Percentiles rank a stretch among this genome's conserved stretches.
phyloP scores from a whole-genome alignment of 495 filamentous ascomycete species.

The Penicillium ucsense region DNA sequence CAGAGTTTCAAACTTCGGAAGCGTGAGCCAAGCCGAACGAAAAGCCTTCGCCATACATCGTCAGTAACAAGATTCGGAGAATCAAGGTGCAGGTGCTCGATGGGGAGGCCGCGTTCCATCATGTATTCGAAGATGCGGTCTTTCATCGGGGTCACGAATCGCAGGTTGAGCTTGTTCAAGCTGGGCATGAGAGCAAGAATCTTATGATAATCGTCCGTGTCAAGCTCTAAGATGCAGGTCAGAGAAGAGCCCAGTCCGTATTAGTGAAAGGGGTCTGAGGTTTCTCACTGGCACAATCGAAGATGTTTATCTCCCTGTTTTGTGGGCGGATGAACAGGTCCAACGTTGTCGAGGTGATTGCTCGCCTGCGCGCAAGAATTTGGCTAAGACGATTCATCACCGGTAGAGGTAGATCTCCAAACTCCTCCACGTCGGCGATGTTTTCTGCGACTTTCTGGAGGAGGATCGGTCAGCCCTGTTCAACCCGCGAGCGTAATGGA shows the following conservation, averaged over 20 bases:
- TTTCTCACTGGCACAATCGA: slow-evolving; percentile 61
- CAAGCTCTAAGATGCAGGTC: slow-evolving; percentile 42
- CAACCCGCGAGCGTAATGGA: neutral
- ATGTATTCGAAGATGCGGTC: slow-evolving; percentile 72
- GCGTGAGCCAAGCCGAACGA: slow-evolving; percentile 47
- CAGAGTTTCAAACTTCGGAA: slow-evolving; percentile 60
- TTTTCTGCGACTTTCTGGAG: slow-evolving; percentile 64
- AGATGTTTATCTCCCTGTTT: slow-evolving; percentile 57
- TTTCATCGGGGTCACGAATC: slow-evolving; percentile 81
- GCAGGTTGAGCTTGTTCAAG: slow-evolving; percentile 58
- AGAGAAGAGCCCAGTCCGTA: slow-evolving; percentile 1
- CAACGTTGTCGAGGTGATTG: slow-evolving; percentile 59
- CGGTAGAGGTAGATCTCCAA: slow-evolving; percentile 63
- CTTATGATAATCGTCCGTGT: slow-evolving; percentile 62
- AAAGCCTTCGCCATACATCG: slow-evolving; percentile 56
- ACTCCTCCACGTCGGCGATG: slow-evolving; percentile 69
- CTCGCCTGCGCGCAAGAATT: slow-evolving; percentile 69
- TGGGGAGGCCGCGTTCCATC: slow-evolving; percentile 51
- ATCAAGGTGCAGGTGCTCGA: slow-evolving; percentile 57
- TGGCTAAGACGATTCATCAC: slow-evolving; percentile 67
- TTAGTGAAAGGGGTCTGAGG: neutral
- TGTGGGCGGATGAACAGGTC: slow-evolving; percentile 68
- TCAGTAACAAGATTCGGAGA: slow-evolving; percentile 73
- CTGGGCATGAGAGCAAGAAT: slow-evolving; percentile 68
- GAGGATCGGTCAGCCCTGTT: neutral